A percentile compares a stretch with the other conserved stretches of the same genome.
These are phyloP conservation scores for Lactarius akahatsu DNA, from an alignment of 768 basidiomycete genomes.

Conservation along the genomic window DNA sequence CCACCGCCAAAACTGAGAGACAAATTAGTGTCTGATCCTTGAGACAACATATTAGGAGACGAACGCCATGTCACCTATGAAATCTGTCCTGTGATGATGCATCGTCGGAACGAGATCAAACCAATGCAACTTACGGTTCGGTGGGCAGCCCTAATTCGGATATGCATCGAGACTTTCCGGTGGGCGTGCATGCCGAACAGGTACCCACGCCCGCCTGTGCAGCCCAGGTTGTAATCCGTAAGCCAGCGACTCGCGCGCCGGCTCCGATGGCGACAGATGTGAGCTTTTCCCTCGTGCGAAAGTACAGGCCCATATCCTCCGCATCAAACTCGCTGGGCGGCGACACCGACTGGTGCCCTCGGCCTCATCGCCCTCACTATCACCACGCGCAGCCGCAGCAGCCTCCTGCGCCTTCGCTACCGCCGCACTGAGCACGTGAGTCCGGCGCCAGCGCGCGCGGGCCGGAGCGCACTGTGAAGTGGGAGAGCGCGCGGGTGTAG, in stretches of 20 bases:
- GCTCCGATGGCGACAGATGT: not conserved
- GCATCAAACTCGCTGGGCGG: conserved; percentile 56
- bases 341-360: conserved; percentile 14
- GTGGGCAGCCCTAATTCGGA: too few species aligned
- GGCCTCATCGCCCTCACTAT: conserved; percentile 1
- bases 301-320: conserved; percentile 74
- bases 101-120: not conserved
- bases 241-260: not conserved
- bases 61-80: conserved; percentile 45
- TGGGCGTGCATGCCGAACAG: not conserved
- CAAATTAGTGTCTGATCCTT: too few species aligned
- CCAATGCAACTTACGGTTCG: not conserved
- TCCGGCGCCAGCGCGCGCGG: conserved; percentile 72
- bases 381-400: conserved; percentile 13
- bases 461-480: too few species aligned
- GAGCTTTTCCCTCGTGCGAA: conserved; percentile 43
- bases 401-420: conserved; percentile 19
- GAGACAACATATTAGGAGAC: conserved; percentile 7
- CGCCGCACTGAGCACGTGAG: conserved; percentile 41
- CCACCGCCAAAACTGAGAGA: not conserved
- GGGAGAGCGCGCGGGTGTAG: too few species aligned
- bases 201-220: not conserved
- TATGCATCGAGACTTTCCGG: not conserved
- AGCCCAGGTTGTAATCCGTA: not conserved
- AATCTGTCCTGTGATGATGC: conserved; percentile 38